Evolutionary conservation across 2,329 filamentous ascomycete species (phyloP).

Genomic region (Aspergillus amoenus): DNA sequence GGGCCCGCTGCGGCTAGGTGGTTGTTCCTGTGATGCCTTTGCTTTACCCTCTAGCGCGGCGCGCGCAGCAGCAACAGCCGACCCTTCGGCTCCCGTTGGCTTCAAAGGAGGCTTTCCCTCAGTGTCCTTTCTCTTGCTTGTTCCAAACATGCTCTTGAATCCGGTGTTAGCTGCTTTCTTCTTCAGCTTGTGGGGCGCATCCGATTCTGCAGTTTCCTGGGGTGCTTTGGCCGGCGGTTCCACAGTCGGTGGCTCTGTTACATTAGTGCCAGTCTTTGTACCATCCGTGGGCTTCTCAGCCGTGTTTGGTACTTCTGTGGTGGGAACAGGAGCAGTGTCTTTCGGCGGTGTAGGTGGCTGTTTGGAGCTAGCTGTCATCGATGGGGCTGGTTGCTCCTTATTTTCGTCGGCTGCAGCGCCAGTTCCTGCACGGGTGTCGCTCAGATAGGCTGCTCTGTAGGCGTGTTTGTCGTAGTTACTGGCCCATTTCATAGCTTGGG

Average conservation of each 20-base stretch:
- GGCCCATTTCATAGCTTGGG: conserved; percentile 94
- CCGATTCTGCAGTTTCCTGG: conserved; percentile 32
- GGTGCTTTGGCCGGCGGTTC: conserved; percentile 36
- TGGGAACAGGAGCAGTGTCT: conserved; percentile 24
- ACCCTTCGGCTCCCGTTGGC: conserved; percentile 31
- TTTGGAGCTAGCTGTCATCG: conserved; percentile 27
- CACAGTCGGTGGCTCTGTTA: conserved; percentile 20
- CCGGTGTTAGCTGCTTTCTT: conserved; percentile 43
- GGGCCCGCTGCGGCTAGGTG: conserved; percentile 21
- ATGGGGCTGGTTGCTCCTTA: conserved; percentile 20
- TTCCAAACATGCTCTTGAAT: conserved; percentile 47
- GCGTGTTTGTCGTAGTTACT: conserved; percentile 90
- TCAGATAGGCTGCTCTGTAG: conserved; percentile 81
- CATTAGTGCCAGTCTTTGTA: conserved; percentile 15
- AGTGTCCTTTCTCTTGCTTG: conserved; percentile 39
- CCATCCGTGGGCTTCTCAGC: conserved; percentile 21
- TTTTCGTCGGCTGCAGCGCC: conserved; percentile 55
- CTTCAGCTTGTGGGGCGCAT: conserved; percentile 44
- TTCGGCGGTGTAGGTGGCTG: conserved; percentile 29
- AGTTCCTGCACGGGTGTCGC: conserved; percentile 69
- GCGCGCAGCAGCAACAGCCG: conserved; percentile 44
- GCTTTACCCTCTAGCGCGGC: conserved; percentile 42
- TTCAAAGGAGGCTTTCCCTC: conserved; percentile 31
- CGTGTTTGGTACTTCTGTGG: conserved; percentile 11
- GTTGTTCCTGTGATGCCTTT: conserved; percentile 32